Evolutionary conservation across 805 yeast species (phyloP), one percentile per base, ranked within the genome.

Genomic region (Myxozyma geophila): DNA sequence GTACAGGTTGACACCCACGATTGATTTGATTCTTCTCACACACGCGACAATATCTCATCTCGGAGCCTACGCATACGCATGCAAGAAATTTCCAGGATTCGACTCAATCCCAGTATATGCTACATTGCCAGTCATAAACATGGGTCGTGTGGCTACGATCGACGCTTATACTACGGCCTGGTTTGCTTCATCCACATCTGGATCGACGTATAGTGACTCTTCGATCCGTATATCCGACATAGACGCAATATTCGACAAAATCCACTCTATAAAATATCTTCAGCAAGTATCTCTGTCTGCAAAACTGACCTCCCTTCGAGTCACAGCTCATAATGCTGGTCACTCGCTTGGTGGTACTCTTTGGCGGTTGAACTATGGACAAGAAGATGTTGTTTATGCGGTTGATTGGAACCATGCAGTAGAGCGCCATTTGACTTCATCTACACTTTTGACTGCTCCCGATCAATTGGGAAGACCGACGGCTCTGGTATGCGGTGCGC

Each of bases 321-420:
- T 93, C 23, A 87, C 96, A 0, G 96, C 98, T 0, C 86, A 87
- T 70, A 92, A 89, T 74, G 87, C 98, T 0, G 99, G 99, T 2
- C 97, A 90, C 73, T 82, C 96, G 0, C 80, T 95, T 36, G 99
- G 99, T 66, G 98, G 99, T 13, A 85, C 96, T 0, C 85, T 92
- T 52, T 92, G 98, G 98, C 78, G 87, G 43, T 74, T 93, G 10
- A 82, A 83, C 51, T 86, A 87, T 60, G 86, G 88, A 65, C 83
- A 87, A 17, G 98, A 93, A 69, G 87, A 87, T 67, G 78, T 92
- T n/a, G 79, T 93, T 1, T 90, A 91, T 74, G 96, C 97, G 0
- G 92, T 95, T 1, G 85, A 89, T 51, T 95, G 98, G 98, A 93
- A 92, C 74, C 98, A 95, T 73, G 87, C 98, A 0, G 86, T 86